Evolutionary conservation across 345 rosid species (phyloP), one percentile per base, ranked within the genome.

Genomic region (Mangifera indica): DNA sequence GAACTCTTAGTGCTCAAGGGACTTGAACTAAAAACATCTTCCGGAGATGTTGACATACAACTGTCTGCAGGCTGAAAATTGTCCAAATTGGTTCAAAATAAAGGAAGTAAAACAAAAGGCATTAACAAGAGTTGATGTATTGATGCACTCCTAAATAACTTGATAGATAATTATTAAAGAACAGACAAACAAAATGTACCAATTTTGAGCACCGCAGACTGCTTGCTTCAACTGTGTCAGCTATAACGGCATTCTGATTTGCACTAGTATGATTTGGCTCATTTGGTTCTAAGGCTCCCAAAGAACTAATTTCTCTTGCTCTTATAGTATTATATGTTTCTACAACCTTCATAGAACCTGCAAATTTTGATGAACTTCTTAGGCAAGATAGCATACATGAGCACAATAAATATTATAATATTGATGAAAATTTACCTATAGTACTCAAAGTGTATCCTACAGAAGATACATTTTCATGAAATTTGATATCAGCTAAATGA

Each of bases 41-140:
- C 18, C 40, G 82, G 61, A 72, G 75, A 66, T 34, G 46, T 4
- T n/a, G 80, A 48, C 18, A 61, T 57, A 58, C 60, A 80, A 53
- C 59, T 79, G 48, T 78, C 79, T 53, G 54, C 3, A 21, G 59
- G 56, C 97, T 89, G 77, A 52, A 75, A 70, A 49, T 63, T 49
- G 42, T 24, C 32, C 45, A 49, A 49, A 24, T 64, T 20, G 37
- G 45, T 29, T 29, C 32, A 29, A 29, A 29, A 29, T 29, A 29
- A 13, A 66, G 3, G 32, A 7, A 63, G 42, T 25, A 64, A 9
- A 49, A 42, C 20, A 57, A 25, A 24, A 58, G 15, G 62, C 44
- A 26, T 24, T 10, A 20, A 29, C 49, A 71, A 25, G 42, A 70
- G 52, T 51, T 64, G 63, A 56, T 22, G 15, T 44, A 18, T 55